A percentile compares a stretch with the other conserved stretches of the same genome.
Evolutionary conservation across 164 flowering plant genomes (phyloP).

Genomic region (Vitis vinifera): DNA sequence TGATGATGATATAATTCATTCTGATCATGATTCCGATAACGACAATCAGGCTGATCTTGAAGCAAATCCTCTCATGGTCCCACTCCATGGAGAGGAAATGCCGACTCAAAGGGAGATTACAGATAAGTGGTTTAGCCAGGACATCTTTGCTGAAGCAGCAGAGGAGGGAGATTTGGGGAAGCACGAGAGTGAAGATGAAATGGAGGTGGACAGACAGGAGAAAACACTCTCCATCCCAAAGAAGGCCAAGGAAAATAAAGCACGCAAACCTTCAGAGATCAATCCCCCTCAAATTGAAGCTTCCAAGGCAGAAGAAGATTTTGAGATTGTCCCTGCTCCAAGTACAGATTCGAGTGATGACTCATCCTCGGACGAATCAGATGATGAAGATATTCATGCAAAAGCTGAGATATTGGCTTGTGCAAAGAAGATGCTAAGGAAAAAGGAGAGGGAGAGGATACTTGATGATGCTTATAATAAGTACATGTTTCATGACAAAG

Average conservation of each 20-base stretch:
- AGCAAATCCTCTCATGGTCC: constrained; percentile 81
- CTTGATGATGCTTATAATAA: constrained; percentile 87
- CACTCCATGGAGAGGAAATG: constrained; percentile 49
- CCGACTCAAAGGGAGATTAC: constrained; percentile 70
- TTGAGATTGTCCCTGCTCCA: constrained; percentile 88
- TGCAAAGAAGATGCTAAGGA: constrained; percentile 88
- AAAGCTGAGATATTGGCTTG: constrained; percentile 82
- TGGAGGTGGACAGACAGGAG: constrained; percentile 38
- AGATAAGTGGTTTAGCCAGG: constrained; percentile 85
- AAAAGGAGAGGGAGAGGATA: constrained; percentile 76
- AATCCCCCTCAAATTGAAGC: constrained; percentile 10
- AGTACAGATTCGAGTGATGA: constrained; percentile 76
- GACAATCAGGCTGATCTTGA: constrained; percentile 46
- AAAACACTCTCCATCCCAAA: constrained; percentile 18
- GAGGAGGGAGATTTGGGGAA: constrained; percentile 48
- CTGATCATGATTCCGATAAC: constrained; percentile 71
- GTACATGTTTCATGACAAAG: constrained; percentile 84
- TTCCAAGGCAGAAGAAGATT: constrained; percentile 49
- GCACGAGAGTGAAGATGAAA: constrained; percentile 68
- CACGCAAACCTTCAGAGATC: constrained; percentile 2
- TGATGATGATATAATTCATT: constrained; percentile 35
- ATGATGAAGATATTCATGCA: constrained; percentile 49
- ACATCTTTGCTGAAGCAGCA: constrained; percentile 70
- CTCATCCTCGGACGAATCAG: constrained; percentile 72
- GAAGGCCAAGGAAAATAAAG: constrained; percentile 25